Conservation (phyloP, 2,329 filamentous ascomycete species). For the Xylaria sp. region DNA sequence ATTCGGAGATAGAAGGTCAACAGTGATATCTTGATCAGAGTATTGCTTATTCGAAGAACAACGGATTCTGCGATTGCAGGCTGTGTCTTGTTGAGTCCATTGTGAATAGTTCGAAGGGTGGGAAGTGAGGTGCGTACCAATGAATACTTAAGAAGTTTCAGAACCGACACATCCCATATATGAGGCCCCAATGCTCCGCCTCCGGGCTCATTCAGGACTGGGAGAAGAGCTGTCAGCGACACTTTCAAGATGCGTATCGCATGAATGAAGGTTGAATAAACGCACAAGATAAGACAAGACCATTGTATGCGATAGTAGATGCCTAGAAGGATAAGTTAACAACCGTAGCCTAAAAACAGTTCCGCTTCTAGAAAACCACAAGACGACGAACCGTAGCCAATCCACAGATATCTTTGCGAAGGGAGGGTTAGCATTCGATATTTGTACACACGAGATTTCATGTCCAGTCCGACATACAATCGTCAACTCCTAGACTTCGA, state of each 20-base stretch:
- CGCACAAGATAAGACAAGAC: constrained; percentile 23
- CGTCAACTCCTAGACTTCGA: constrained; percentile 23
- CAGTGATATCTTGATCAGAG: constrained; percentile 31
- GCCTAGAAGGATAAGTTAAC: constrained; percentile 11
- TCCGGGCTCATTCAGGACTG: constrained; percentile 19
- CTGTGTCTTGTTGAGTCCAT: constrained; percentile 1
- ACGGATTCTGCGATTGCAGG: constrained; percentile 19
- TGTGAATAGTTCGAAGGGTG: background rate
- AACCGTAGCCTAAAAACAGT: background rate
- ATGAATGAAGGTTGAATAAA: background rate
- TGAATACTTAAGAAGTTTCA: constrained; percentile 1
- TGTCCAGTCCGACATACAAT: constrained; percentile 18
- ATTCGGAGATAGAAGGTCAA: constrained; percentile 35
- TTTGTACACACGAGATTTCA: background rate
- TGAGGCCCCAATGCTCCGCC: constrained; percentile 22
- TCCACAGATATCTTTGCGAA: constrained; percentile 21
- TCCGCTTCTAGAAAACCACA: background rate
- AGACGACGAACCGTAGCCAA: constrained; percentile 17
- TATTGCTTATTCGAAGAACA: constrained; percentile 27
- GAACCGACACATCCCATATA: constrained; percentile 25
- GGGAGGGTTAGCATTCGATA: constrained; percentile 1
- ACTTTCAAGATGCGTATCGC: background rate
- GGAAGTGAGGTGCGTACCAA: constrained; percentile 2
- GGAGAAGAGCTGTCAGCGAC: background rate
- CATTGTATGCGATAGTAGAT: constrained; percentile 17